Conservation (phyloP, 2,329 filamentous ascomycete species). For the Blastomyces emzantsi region DNA sequence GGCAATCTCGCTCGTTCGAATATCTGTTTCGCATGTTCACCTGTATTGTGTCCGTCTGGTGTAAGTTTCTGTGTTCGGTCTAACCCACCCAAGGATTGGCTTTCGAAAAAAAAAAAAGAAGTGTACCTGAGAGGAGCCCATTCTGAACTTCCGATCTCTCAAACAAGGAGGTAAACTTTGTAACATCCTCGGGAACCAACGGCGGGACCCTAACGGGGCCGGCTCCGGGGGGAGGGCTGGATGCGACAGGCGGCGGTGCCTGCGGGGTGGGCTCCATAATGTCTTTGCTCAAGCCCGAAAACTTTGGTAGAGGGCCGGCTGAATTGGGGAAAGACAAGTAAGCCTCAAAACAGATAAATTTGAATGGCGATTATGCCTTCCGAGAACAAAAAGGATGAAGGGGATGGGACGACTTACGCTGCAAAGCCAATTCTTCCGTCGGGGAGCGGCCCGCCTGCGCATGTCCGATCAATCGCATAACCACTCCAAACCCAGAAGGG, state of each 20-base stretch:
- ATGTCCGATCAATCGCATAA: constrained; percentile 88
- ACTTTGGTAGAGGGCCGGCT: constrained; percentile 79
- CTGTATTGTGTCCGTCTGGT: constrained; percentile 30
- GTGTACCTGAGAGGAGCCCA: constrained; percentile 60
- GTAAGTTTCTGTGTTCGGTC: constrained; percentile 13
- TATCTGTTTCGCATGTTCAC: constrained; percentile 82
- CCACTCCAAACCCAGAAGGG: constrained; percentile 84
- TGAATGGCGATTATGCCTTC: neutral
- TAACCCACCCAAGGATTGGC: neutral
- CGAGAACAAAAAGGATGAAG: neutral
- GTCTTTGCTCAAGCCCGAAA: constrained; percentile 62
- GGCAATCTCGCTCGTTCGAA: constrained; percentile 88
- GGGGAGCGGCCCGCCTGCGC: constrained; percentile 82
- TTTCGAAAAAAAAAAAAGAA: neutral
- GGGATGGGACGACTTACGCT: constrained; percentile 45
- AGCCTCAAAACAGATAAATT: neutral
- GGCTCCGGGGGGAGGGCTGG: constrained; percentile 38
- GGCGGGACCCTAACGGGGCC: constrained; percentile 77
- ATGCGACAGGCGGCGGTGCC: constrained; percentile 49
- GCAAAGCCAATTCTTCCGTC: constrained; percentile 68
- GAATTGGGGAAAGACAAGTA: constrained; percentile 11
- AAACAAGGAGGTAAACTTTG: constrained; percentile 82
- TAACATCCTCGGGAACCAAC: constrained; percentile 76
- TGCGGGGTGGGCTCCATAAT: constrained; percentile 36
- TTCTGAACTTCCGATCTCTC: constrained; percentile 75